phyloP scores from a whole-genome alignment of 495 filamentous ascomycete genomes.

The Monascus purpureus region DNA sequence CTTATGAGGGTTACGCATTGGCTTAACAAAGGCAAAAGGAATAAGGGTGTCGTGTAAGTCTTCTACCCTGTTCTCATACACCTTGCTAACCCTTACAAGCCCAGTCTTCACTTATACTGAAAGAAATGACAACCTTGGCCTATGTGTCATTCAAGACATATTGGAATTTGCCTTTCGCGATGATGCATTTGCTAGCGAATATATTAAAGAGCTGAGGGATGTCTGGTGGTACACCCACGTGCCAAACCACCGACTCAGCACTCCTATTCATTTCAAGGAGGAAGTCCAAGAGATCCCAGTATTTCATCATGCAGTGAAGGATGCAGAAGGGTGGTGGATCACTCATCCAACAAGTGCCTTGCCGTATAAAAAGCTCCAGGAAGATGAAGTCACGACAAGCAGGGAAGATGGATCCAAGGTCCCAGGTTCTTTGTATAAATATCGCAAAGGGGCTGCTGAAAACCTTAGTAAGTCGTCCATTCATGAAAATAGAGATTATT shows the following conservation, averaged over 20 bases:
- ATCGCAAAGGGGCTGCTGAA: conserved; percentile 1
- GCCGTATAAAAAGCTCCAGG: too few species aligned
- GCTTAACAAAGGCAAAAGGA: too few species aligned
- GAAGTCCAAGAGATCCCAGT: too few species aligned
- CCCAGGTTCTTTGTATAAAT: too few species aligned
- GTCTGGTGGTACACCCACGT: conserved; percentile 1
- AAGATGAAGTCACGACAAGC: not conserved
- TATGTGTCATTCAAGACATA: conserved; percentile 11
- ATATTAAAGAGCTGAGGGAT: conserved; percentile 1
- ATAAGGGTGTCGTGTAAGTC: conserved; percentile 9
- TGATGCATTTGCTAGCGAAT: conserved; percentile 1
- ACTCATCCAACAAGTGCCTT: conserved; percentile 4
- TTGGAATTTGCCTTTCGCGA: conserved; percentile 5
- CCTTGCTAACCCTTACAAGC: conserved; percentile 4
- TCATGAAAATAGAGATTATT: not conserved
- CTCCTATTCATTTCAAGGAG: conserved; percentile 3
- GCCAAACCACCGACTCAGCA: conserved; percentile 2
- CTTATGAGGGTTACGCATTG: conserved; percentile 11
- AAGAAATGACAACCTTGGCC: conserved; percentile 13
- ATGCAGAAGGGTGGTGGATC: conserved; percentile 1
- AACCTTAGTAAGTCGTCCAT: conserved; percentile 1
- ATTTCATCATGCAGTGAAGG: conserved; percentile 1
- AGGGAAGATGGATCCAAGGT: not conserved
- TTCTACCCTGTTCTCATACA: not conserved
- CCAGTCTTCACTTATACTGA: conserved; percentile 11